A percentile compares a stretch with the other conserved stretches of the same genome.
These are phyloP conservation scores for Pseudopithomyces maydicus DNA, from an alignment of 2,329 filamentous ascomycete genomes.

Conservation along the genomic window DNA sequence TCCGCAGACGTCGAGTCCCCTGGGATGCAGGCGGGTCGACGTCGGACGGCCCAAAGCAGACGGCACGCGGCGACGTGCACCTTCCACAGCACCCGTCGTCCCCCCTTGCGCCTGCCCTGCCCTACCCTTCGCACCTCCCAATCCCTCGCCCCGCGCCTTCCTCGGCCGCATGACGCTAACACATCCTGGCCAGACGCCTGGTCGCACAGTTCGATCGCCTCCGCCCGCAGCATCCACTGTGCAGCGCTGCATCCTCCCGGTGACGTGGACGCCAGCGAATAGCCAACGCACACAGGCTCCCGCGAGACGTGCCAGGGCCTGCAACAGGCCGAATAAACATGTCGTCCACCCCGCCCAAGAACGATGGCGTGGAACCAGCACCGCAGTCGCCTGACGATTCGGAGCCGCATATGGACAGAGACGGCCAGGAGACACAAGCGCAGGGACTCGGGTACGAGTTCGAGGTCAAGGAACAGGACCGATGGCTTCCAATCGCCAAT, in stretches of 20 bases:
- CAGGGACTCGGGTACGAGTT: conserved; percentile 85
- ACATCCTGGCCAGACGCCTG: conserved; percentile 26
- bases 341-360: conserved; percentile 92
- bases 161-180: conserved; percentile 41
- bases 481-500: conserved; percentile 99
- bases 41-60: conserved; percentile 8
- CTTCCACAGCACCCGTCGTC: conserved; percentile 13
- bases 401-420: conserved; percentile 88
- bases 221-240: conserved; percentile 31
- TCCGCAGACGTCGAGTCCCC: no score
- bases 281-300: conserved; percentile 56
- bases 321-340: conserved; percentile 70
- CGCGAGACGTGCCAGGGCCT: conserved; percentile 42
- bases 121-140: conserved; percentile 8
- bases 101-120: conserved; percentile 7
- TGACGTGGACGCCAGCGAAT: conserved; percentile 50
- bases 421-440: conserved; percentile 77
- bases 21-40: no score
- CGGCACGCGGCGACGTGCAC: conserved; percentile 11
- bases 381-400: conserved; percentile 89
- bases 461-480: conserved; percentile 98
- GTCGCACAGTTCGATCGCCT: conserved; percentile 39
- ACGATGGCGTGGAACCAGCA: conserved; percentile 84
- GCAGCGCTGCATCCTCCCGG: conserved; percentile 39
- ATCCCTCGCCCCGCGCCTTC: neutral